A percentile compares a stretch with the other conserved stretches of the same genome.
phyloP scores from a whole-genome alignment of 352 stramenopile genomes.

The Detonula confervacea region DNA sequence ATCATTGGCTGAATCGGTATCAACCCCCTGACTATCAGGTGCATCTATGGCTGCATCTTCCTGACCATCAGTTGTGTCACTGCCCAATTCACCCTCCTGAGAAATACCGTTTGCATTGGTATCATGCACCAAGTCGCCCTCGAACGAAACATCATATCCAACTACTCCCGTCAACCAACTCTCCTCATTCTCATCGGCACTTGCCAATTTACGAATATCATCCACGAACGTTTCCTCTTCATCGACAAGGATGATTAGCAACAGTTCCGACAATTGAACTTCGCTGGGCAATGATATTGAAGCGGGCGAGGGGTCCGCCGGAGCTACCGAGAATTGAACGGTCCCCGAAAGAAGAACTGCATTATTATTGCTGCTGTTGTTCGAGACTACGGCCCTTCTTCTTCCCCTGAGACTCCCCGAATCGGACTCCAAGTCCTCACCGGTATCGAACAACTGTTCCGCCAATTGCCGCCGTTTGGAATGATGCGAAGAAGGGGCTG shows the following conservation, averaged over 20 bases:
- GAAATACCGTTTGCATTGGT: not conserved
- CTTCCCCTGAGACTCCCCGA: not conserved
- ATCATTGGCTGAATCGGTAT: not conserved
- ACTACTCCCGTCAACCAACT: not conserved
- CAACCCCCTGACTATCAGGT: not conserved
- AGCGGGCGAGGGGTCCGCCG: not conserved
- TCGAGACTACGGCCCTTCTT: not conserved
- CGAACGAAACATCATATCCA: slow-evolving; percentile 1
- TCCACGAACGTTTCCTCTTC: slow-evolving; percentile 6
- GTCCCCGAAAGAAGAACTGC: slow-evolving; percentile 7
- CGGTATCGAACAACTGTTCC: too few relatives aligned
- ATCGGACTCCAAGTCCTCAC: not conserved
- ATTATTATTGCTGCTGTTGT: not conserved
- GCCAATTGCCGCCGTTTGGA: not conserved
- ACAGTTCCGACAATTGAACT: slow-evolving; percentile 6
- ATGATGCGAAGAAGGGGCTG: not conserved
- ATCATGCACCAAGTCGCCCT: not conserved
- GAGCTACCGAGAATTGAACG: not conserved
- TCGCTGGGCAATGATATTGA: not conserved
- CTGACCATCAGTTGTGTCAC: too few relatives aligned
- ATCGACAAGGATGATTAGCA: not conserved
- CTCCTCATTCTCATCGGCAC: not conserved
- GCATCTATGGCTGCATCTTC: too few relatives aligned
- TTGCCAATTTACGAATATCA: not conserved
- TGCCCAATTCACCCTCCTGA: too few relatives aligned